Conservation (phyloP, 2,329 filamentous ascomycete genomes). For the Fusarium algeriense region DNA sequence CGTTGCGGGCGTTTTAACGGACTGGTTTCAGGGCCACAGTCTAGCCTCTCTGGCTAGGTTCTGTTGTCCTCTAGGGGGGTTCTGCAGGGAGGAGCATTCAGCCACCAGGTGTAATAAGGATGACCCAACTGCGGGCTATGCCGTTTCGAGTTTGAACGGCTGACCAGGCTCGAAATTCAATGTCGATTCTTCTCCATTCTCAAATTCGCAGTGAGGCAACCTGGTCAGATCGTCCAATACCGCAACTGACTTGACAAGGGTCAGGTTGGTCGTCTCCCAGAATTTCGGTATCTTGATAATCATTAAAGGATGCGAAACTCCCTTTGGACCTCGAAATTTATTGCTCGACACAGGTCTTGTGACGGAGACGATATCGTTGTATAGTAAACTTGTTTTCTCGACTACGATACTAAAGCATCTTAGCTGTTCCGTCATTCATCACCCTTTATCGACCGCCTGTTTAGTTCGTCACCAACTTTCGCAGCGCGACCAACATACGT, state of each 20-base stretch:
- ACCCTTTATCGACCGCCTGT: conserved; percentile 24
- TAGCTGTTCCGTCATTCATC: conserved; percentile 10
- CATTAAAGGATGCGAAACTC: conserved; percentile 8
- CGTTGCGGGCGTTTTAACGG: conserved; percentile 23
- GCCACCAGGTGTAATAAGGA: neutral
- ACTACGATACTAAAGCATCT: conserved; percentile 1
- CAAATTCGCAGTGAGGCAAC: conserved; percentile 26
- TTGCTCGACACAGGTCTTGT: conserved; percentile 21
- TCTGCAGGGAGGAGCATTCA: conserved; percentile 16
- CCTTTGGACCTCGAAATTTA: neutral
- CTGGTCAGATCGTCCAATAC: conserved; percentile 33
- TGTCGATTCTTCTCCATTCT: conserved; percentile 25
- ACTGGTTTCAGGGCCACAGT: conserved; percentile 35
- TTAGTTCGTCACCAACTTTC: conserved; percentile 35
- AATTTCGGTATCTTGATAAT: conserved; percentile 29
- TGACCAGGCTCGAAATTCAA: neutral
- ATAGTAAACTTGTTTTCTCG: conserved; percentile 5
- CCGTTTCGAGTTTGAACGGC: conserved; percentile 11
- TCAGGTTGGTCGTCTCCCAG: conserved; percentile 24
- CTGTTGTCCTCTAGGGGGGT: conserved; percentile 4
- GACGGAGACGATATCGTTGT: conserved; percentile 5
- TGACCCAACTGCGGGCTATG: conserved; percentile 26
- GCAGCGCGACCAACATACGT: conserved; percentile 24
- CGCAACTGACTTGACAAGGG: conserved; percentile 39
- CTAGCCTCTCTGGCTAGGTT: neutral